Conservation (phyloP, 331 rosid genomes). For the Pyrus hybrid region DNA sequence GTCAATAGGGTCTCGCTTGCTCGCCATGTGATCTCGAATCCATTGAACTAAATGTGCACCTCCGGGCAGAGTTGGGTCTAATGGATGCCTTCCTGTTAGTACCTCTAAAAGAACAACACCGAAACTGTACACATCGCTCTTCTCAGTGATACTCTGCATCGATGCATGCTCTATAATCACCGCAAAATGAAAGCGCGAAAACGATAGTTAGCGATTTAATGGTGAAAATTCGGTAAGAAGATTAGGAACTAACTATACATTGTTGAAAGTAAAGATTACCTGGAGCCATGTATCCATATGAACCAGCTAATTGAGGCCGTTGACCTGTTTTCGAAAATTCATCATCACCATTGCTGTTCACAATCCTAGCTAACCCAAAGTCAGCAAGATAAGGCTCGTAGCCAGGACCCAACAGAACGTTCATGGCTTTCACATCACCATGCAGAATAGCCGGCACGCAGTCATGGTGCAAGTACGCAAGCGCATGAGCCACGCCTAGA, state of each 20-base stretch:
- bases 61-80: constrained; percentile 71
- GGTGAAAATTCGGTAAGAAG: background rate
- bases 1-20: constrained; percentile 34
- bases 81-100: constrained; percentile 82
- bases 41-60: constrained; percentile 68
- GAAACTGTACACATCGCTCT: constrained; percentile 77
- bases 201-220: background rate
- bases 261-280: constrained; percentile 34
- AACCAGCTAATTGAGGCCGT: constrained; percentile 54
- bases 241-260: background rate
- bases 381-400: constrained; percentile 66
- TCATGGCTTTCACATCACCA: constrained; percentile 85
- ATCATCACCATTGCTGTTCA: constrained; percentile 18
- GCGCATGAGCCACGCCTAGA: constrained; percentile 69
- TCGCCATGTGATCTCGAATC: constrained; percentile 61
- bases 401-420: constrained; percentile 57
- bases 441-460: constrained; percentile 74
- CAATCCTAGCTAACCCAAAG: constrained; percentile 53
- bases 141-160: constrained; percentile 51
- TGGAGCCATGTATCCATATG: constrained; percentile 91
- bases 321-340: constrained; percentile 22
- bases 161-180: constrained; percentile 53
- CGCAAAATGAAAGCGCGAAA: background rate
- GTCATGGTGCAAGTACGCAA: constrained; percentile 75
- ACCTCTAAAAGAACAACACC: constrained; percentile 79